Evolutionary conservation across 1,284 basidiomycete species (phyloP).

Genomic region (Meripilus lineatus): DNA sequence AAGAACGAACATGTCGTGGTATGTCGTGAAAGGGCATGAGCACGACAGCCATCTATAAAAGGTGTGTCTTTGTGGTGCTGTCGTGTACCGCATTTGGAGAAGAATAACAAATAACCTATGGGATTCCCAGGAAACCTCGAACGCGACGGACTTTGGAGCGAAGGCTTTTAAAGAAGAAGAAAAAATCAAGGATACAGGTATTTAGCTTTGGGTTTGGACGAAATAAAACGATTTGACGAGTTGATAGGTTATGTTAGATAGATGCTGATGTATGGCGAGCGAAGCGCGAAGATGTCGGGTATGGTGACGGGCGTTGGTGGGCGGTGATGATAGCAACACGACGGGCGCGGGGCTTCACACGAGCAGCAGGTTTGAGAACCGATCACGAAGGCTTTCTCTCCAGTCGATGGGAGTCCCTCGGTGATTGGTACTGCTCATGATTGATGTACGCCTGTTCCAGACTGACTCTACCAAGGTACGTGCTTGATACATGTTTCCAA

Average conservation of each 20-base stretch:
- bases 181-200: no score
- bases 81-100: no score
- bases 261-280: not conserved
- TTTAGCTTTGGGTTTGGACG: not conserved
- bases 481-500: constrained; percentile 61
- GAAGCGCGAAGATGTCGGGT: not conserved
- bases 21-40: no score
- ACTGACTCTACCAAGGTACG: constrained; percentile 39
- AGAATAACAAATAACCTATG: no score
- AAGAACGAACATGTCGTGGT: no score
- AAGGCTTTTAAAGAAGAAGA: no score
- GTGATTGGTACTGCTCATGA: constrained; percentile 8
- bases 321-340: no score
- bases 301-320: not conserved
- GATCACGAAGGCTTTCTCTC: constrained; percentile 54
- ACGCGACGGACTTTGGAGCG: no score
- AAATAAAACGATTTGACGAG: not conserved
- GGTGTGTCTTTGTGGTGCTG: no score
- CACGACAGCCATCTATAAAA: no score
- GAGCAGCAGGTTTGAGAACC: constrained; percentile 48
- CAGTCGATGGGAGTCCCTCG: constrained; percentile 52
- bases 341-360: constrained; percentile 40
- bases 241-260: not conserved
- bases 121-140: no score
- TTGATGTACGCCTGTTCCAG: constrained; percentile 50